Evolutionary conservation across 2,329 filamentous ascomycete genomes (phyloP), one percentile per base, ranked within the genome.

Genomic region (Dactylellina parvicollis): DNA sequence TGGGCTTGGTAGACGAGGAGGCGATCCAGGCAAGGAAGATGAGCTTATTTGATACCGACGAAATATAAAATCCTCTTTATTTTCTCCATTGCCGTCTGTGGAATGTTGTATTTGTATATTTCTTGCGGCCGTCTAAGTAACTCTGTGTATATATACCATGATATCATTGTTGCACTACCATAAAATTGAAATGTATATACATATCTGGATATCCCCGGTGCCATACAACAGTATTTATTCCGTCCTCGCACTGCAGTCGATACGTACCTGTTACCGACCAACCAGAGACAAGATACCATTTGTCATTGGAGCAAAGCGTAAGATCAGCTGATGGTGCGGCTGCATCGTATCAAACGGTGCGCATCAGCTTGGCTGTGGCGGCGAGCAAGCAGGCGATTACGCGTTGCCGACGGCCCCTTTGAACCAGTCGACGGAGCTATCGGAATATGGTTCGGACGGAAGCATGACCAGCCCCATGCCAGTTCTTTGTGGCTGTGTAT

Each of bases 11-110:
- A n/a, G 59, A 72, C 10, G 67, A 72, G 34, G 59, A 65, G 9
- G 67, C 67, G 22, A 72, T 72, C 28, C 47, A 59, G 32, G 24
- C 46, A 12, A 59, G 67, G 16, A 72, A 65, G 60, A 42, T 72
- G 52, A 52, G 42, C 34, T 24, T 72, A 20, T 72, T 72, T 34
- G 57, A 72, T 54, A 14, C 46, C 4, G 64, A 61, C 40, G 55
- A 57, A n/a, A 22, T 2, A 38, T 36, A 12, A 20, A 14, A 54
- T 9, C 9, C 10, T 26, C 20, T 20, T 42, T 34, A 2, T 22
- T 24, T 52, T 34, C 20, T 47, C 7, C 14, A 20, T 20, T 47
- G 30, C 5, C 5, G 30, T 47, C 24, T 47, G 42, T 47, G 24
- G 3, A 47, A 28, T 50, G 4, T 28, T 12, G 32, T 14, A 28